Base-by-base conservation (phyloP, 148 eudicot genomes). In the Rhododendron ovatum region DNA sequence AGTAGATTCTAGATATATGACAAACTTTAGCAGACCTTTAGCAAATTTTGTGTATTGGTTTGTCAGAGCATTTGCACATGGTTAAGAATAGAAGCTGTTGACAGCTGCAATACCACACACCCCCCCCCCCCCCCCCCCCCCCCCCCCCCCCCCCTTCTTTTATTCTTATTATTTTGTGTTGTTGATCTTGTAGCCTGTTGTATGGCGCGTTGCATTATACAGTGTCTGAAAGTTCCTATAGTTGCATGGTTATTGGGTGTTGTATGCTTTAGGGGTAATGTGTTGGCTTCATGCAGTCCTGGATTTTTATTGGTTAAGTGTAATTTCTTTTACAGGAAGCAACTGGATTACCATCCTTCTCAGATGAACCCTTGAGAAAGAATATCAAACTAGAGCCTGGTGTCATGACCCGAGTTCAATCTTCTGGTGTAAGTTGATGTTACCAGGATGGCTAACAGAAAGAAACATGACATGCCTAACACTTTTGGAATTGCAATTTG, bases 311-410 rank as follows among this genome's bases (percentile, higher is more conserved):
- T 30, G 47, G 39, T 86, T 28, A n/a, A 55, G 0, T 82, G 51
- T 26, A 47, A 84, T 88, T 37, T 88, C 86, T 90, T 86, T 48
- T 91, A 89, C 91, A 94, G 96, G 91, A 69, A 50, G 67, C 78
- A 47, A 84, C 17, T 61, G 89, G 86, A 80, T 82, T 88, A 78
- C 51, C 85, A 76, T 86, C 89, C 65, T 80, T 77, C 45, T 55
- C 88, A 69, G 73, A 5, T 13, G 90, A 82, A 84, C 85, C 88
- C 26, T 74, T 61, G 61, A 88, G 87, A 84, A 90, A 89, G 92
- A 88, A 88, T 84, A 75, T 78, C 83, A 91, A 93, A 92, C 85
- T 89, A 28, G 89, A 88, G 81, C 59, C 43, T 81, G 47, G 33
- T 67, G 61, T 80, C 26, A 39, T 48, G 61, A 37, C 59, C 15